A percentile compares a stretch with the other conserved stretches of the same genome.
Evolutionary conservation across 768 basidiomycete genomes (phyloP).

Genomic region (Collybia sp.): DNA sequence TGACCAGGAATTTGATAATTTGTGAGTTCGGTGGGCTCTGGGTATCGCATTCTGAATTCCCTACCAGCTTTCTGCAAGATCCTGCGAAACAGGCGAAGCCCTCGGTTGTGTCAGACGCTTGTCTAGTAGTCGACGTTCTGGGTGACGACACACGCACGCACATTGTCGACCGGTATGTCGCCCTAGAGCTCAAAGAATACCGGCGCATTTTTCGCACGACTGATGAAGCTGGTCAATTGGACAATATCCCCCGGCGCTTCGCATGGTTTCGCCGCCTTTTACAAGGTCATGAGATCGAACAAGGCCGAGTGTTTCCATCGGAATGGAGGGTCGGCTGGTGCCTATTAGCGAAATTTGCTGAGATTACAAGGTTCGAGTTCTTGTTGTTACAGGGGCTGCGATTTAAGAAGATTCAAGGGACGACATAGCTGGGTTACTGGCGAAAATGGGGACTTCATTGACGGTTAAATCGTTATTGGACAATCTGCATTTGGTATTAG

Average conservation of each 20-base stretch:
- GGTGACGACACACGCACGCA: conserved; percentile 79
- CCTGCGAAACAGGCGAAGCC: conserved; percentile 61
- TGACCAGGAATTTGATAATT: conserved; percentile 87
- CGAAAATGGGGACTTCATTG: conserved; percentile 70
- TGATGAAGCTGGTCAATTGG: conserved; percentile 94
- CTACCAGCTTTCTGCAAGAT: conserved; percentile 73
- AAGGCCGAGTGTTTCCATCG: conserved; percentile 75
- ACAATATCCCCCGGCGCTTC: conserved; percentile 89
- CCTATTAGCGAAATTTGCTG: conserved; percentile 81
- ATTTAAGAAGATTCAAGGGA: conserved; percentile 44
- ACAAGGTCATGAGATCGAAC: conserved; percentile 83
- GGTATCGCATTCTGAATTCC: not conserved
- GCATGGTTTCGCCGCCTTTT: conserved; percentile 92
- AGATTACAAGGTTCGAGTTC: conserved; percentile 74
- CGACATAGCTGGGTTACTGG: conserved; percentile 76
- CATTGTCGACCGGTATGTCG: conserved; percentile 84
- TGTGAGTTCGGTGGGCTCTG: conserved; percentile 47
- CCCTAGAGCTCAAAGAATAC: conserved; percentile 91
- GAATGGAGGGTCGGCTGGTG: conserved; percentile 86
- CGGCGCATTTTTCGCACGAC: conserved; percentile 90
- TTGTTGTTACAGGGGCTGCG: not conserved
- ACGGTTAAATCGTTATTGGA: conserved; percentile 81
- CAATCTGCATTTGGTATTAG: conserved; percentile 77
- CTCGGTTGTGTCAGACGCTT: conserved; percentile 72
- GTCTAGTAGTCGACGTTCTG: conserved; percentile 84